phyloP scores from a whole-genome alignment of 345 rosid genomes.

The Brassica incana region DNA sequence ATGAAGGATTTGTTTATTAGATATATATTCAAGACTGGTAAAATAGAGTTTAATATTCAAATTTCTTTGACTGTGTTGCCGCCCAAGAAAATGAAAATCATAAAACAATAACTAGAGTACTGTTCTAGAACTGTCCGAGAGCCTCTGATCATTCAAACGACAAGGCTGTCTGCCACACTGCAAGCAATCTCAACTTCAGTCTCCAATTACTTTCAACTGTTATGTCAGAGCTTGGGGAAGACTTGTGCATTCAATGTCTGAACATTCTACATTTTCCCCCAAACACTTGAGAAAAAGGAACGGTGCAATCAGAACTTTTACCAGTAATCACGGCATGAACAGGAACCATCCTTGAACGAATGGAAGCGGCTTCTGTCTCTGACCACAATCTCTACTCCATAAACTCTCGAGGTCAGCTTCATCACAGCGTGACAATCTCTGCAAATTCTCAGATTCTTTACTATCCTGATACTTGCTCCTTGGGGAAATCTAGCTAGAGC shows the following conservation, averaged over 20 bases:
- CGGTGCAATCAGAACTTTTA: constrained; percentile 21
- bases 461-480: constrained; percentile 49
- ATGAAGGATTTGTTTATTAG: not conserved
- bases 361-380: constrained; percentile 72
- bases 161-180: not conserved
- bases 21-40: constrained; percentile 4
- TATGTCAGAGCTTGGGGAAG: not conserved
- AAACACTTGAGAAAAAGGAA: not conserved
- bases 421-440: constrained; percentile 59
- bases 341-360: constrained; percentile 48
- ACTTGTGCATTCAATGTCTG: constrained; percentile 9
- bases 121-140: not conserved
- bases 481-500: constrained; percentile 47
- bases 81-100: constrained; percentile 12
- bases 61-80: constrained; percentile 1
- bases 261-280: constrained; percentile 11
- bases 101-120: not conserved
- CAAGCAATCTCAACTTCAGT: constrained; percentile 1
- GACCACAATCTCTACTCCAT: constrained; percentile 53
- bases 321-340: constrained; percentile 71
- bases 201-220: not conserved
- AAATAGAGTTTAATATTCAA: not conserved
- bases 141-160: not conserved
- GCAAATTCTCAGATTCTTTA: constrained; percentile 65
- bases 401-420: constrained; percentile 56